phyloP scores from a whole-genome alignment of 2,329 filamentous ascomycete species.

The Westerdykella ornata region DNA sequence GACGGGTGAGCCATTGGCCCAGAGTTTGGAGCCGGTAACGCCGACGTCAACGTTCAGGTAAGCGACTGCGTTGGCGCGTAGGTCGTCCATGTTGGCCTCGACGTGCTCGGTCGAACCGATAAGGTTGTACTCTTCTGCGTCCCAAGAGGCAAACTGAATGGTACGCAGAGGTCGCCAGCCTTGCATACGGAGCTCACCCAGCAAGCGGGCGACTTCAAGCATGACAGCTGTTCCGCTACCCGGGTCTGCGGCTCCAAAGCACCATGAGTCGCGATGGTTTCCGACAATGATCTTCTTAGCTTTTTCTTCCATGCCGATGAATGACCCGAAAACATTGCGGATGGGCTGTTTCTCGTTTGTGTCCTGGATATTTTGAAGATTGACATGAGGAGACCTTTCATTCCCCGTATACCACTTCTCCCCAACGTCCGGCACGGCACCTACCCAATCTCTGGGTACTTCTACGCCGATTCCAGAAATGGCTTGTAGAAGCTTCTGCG shows the following conservation, averaged over 20 bases:
- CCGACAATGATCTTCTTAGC: slow-evolving; percentile 83
- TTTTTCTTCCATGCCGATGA: slow-evolving; percentile 74
- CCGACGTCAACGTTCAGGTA: slow-evolving; percentile 90
- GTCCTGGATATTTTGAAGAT: slow-evolving; percentile 79
- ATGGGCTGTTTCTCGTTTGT: slow-evolving; percentile 76
- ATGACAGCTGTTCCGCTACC: slow-evolving; percentile 83
- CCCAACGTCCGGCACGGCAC: slow-evolving; percentile 61
- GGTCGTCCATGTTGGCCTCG: slow-evolving; percentile 67
- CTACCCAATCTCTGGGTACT: slow-evolving; percentile 65
- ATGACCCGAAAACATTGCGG: slow-evolving; percentile 83
- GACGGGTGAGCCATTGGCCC: slow-evolving; percentile 72
- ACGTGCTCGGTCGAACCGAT: slow-evolving; percentile 94
- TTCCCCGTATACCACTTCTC: slow-evolving; percentile 81
- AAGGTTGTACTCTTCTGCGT: slow-evolving; percentile 85
- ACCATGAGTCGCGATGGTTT: slow-evolving; percentile 90
- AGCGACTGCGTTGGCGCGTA: slow-evolving; percentile 69
- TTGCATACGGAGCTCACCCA: slow-evolving; percentile 66
- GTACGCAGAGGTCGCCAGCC: slow-evolving; percentile 92
- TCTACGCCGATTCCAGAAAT: slow-evolving; percentile 67
- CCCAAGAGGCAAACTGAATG: slow-evolving; percentile 96
- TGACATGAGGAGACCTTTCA: slow-evolving; percentile 62
- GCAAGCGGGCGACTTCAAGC: slow-evolving; percentile 78
- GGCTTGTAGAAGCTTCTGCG: slow-evolving; percentile 67
- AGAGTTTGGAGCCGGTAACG: slow-evolving; percentile 67
- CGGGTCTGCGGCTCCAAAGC: slow-evolving; percentile 78